phyloP scores from a whole-genome alignment of 805 yeast genomes.

The Barnettozyma wickerhamii region DNA sequence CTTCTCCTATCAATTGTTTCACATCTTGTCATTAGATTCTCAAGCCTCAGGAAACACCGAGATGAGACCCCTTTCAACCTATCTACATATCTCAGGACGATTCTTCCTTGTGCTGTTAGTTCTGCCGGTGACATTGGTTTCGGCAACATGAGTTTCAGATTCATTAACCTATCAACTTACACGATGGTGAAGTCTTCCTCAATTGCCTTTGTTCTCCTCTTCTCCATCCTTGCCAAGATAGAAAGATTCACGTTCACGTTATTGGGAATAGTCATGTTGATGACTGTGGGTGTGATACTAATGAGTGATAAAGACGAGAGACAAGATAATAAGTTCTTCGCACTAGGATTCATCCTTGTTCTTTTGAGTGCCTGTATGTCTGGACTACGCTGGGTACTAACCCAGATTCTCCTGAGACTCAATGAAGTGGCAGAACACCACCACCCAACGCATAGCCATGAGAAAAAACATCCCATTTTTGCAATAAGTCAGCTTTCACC shows the following conservation, averaged over 20 bases:
- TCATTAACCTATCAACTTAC: conserved; percentile 77
- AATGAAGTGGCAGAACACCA: conserved; percentile 6
- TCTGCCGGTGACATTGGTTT: conserved; percentile 93
- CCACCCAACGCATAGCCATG: conserved; percentile 3
- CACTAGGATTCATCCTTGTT: conserved; percentile 69
- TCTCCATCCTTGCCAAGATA: conserved; percentile 77
- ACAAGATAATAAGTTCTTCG: conserved; percentile 22
- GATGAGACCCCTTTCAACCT: conserved; percentile 18
- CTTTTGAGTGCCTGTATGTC: conserved; percentile 74
- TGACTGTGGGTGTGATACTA: conserved; percentile 81
- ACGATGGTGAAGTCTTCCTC: conserved; percentile 92
- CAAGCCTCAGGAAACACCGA: conserved; percentile 3
- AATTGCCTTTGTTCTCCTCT: conserved; percentile 80
- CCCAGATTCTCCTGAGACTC: conserved; percentile 62
- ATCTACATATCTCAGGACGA: conserved; percentile 44
- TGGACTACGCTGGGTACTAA: conserved; percentile 93
- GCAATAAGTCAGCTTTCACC: conserved; percentile 87
- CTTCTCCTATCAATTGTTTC: conserved; percentile 55
- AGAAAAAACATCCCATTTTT: conserved; percentile 63
- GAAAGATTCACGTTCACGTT: conserved; percentile 72
- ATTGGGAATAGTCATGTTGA: conserved; percentile 62
- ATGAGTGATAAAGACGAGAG: conserved; percentile 60
- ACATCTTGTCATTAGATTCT: conserved; percentile 18
- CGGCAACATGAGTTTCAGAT: conserved; percentile 78
- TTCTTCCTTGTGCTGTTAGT: conserved; percentile 82